These are phyloP conservation scores for Suhomyces wounanorum DNA, from an alignment of 1,139 yeast genomes.

Conservation along the genomic window DNA sequence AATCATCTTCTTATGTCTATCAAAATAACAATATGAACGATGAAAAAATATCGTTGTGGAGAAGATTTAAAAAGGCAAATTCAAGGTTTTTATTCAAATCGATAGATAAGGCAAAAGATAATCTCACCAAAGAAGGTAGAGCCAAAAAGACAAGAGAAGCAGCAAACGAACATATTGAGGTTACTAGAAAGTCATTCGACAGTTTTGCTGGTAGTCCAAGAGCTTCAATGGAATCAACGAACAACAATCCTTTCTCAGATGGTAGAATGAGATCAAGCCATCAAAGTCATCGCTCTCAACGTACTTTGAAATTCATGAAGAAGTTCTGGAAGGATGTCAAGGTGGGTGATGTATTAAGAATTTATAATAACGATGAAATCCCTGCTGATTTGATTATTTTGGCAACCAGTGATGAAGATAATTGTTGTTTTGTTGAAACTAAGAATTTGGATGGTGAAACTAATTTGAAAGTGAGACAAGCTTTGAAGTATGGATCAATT, in stretches of 20 bases:
- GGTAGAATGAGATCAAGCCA: constrained; percentile 8
- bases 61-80: constrained; percentile 56
- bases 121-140: constrained; percentile 42
- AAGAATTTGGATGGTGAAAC: constrained; percentile 66
- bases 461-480: constrained; percentile 54
- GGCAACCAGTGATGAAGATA: constrained; percentile 55
- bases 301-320: constrained; percentile 32
- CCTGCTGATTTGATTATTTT: constrained; percentile 58
- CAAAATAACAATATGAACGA: constrained; percentile 47
- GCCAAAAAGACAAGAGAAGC: constrained; percentile 31
- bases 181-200: constrained; percentile 37
- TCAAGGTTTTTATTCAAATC: constrained; percentile 33
- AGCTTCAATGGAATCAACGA: constrained; percentile 7
- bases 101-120: constrained; percentile 33
- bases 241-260: constrained; percentile 25
- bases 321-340: constrained; percentile 55
- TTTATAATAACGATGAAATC: constrained; percentile 57
- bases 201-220: constrained; percentile 20
- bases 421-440: constrained; percentile 58
- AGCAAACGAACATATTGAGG: constrained; percentile 15
- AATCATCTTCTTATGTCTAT: constrained; percentile 23
- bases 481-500: constrained; percentile 45
- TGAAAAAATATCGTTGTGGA: constrained; percentile 58
- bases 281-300: constrained; percentile 13
- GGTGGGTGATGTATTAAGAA: constrained; percentile 56